These are phyloP conservation scores for Asterionellopsis glacialis DNA, from an alignment of 108 stramenopile species.

Conservation along the genomic window DNA sequence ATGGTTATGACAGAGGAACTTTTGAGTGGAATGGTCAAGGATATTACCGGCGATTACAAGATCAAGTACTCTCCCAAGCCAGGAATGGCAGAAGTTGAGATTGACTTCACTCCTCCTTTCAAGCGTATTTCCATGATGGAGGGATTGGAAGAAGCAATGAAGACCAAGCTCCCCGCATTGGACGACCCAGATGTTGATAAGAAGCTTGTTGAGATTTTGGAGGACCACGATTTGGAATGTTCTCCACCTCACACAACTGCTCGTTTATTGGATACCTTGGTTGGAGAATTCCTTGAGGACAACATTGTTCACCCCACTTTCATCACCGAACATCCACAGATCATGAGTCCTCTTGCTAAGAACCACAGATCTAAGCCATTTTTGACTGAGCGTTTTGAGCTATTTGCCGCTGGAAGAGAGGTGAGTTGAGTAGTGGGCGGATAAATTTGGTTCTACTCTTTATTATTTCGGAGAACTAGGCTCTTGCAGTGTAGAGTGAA, in stretches of 20 bases:
- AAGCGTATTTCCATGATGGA: constrained; percentile 96
- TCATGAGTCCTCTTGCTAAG: constrained; percentile 99
- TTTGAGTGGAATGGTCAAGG: constrained; percentile 92
- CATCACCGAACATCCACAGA: constrained; percentile 95
- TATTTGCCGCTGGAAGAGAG: constrained; percentile 97
- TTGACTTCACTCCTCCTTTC: constrained; percentile 98
- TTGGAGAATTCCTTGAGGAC: constrained; percentile 95
- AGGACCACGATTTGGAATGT: constrained; percentile 82
- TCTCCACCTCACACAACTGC: constrained; percentile 94
- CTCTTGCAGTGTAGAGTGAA: neutral
- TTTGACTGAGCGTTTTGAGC: constrained; percentile 98
- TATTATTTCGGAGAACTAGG: neutral
- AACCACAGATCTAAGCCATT: constrained; percentile 91
- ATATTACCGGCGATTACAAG: constrained; percentile 91
- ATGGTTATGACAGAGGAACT: constrained; percentile 98
- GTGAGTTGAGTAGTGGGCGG: constrained; percentile 30
- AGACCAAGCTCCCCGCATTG: constrained; percentile 76
- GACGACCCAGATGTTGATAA: constrained; percentile 80
- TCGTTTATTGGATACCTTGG: constrained; percentile 94
- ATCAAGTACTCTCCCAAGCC: constrained; percentile 96
- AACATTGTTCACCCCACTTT: constrained; percentile 86
- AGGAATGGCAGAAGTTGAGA: constrained; percentile 81
- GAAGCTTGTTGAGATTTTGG: constrained; percentile 70
- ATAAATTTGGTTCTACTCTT: neutral
- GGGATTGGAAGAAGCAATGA: constrained; percentile 91